phyloP scores from a whole-genome alignment of 2,329 filamentous ascomycete genomes.

The Xylaria sp. region DNA sequence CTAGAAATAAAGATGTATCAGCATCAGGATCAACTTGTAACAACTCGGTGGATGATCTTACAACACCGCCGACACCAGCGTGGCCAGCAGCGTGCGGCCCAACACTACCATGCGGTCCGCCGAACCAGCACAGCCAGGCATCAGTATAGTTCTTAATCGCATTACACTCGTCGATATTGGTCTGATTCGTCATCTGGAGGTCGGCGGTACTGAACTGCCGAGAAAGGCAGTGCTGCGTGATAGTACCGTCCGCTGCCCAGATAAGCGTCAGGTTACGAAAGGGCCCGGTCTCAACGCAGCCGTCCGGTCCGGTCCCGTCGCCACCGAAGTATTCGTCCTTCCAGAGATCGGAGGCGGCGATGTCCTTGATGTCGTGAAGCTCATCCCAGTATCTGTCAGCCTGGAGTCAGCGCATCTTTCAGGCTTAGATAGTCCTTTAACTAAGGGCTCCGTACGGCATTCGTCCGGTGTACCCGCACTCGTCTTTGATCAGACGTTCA shows the following conservation, averaged over 20 bases:
- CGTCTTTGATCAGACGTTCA: slow-evolving; percentile 30
- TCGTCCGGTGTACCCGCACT: slow-evolving; percentile 38
- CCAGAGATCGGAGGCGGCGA: slow-evolving; percentile 18
- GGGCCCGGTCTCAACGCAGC: slow-evolving; percentile 25
- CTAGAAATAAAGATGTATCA: slow-evolving; percentile 10
- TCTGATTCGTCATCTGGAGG: slow-evolving; percentile 23
- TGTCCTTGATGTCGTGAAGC: slow-evolving; percentile 18
- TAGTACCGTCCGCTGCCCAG: neutral
- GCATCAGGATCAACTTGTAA: neutral
- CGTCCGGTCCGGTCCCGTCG: slow-evolving; percentile 20
- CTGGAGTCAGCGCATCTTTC: slow-evolving; percentile 1
- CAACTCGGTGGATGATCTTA: neutral
- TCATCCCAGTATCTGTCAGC: slow-evolving; percentile 23
- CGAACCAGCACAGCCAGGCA: slow-evolving; percentile 28
- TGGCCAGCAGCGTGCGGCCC: slow-evolving; percentile 27
- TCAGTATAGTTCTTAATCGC: slow-evolving; percentile 20
- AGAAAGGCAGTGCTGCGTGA: slow-evolving; percentile 26
- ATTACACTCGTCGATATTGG: slow-evolving; percentile 27
- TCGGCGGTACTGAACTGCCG: slow-evolving; percentile 14
- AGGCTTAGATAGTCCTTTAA: neutral
- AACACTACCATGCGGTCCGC: slow-evolving; percentile 17
- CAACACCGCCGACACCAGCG: slow-evolving; percentile 26
- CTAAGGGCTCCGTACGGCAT: slow-evolving; percentile 29
- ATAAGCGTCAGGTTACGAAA: slow-evolving; percentile 23
- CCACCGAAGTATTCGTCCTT: slow-evolving; percentile 27